Evolutionary conservation across 2,329 filamentous ascomycete species (phyloP).

Genomic region (Aureobasidium vineae): DNA sequence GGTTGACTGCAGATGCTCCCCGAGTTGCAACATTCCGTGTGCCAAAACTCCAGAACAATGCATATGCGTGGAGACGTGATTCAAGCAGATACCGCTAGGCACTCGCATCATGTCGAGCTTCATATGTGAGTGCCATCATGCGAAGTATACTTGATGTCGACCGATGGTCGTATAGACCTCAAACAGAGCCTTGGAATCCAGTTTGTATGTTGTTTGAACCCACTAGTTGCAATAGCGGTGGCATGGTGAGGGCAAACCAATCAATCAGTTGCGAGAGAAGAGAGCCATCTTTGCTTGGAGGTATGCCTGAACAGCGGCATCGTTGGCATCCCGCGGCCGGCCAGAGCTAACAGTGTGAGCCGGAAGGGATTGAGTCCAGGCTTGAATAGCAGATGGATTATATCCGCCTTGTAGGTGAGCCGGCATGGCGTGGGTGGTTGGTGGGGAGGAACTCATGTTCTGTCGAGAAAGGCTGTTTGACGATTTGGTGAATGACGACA

Average conservation of each 20-base stretch:
- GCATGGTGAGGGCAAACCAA: neutral
- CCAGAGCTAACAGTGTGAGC: neutral
- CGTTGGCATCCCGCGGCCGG: slow-evolving; percentile 17
- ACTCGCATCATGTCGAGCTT: neutral
- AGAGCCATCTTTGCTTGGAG: slow-evolving; percentile 40
- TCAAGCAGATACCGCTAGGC: neutral
- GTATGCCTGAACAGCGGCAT: slow-evolving; percentile 38
- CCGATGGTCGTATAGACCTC: neutral
- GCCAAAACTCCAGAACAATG: neutral
- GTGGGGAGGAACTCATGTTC: slow-evolving; percentile 11
- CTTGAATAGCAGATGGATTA: slow-evolving; percentile 28
- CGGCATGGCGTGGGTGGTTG: neutral
- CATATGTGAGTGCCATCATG: neutral
- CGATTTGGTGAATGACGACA: slow-evolving; percentile 21
- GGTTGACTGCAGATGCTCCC: neutral
- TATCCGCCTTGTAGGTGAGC: slow-evolving; percentile 19
- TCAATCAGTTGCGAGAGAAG: slow-evolving; percentile 31
- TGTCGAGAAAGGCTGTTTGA: neutral
- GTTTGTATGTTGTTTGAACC: neutral
- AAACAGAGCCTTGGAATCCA: neutral
- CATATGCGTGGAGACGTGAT: neutral
- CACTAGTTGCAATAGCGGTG: neutral
- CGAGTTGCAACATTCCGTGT: neutral
- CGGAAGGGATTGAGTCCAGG: slow-evolving; percentile 27
- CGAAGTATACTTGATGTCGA: too few species aligned